phyloP scores from a whole-genome alignment of 2,329 filamentous ascomycete genomes.

The Aspergillus ruber region DNA sequence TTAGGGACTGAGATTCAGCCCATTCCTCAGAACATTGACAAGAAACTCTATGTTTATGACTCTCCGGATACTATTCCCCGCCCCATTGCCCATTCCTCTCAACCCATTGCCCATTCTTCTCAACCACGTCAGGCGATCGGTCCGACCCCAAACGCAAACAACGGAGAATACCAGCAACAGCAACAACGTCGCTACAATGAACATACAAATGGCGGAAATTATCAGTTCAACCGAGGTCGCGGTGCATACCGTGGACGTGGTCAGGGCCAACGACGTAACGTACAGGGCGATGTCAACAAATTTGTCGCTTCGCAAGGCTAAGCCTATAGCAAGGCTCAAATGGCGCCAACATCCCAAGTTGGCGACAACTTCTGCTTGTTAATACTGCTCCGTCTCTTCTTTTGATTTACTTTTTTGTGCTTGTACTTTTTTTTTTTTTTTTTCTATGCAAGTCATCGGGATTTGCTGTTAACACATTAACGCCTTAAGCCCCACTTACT shows the following conservation, averaged over 20 bases:
- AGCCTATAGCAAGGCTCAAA: slow-evolving; percentile 22
- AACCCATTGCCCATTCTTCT: slow-evolving; percentile 50
- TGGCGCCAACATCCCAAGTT: slow-evolving; percentile 24
- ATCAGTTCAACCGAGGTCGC: slow-evolving; percentile 32
- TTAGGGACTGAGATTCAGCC: slow-evolving; percentile 94
- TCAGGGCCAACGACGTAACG: slow-evolving; percentile 36
- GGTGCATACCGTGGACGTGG: slow-evolving; percentile 40
- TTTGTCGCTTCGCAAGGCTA: slow-evolving; percentile 22
- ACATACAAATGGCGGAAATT: slow-evolving; percentile 31
- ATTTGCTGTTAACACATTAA: background rate
- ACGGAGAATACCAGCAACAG: slow-evolving; percentile 20
- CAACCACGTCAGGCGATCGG: slow-evolving; percentile 19
- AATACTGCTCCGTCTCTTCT: background rate
- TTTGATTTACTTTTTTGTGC: background rate
- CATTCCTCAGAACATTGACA: slow-evolving; percentile 92
- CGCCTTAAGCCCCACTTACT: background rate
- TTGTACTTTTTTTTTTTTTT: background rate
- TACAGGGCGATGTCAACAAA: slow-evolving; percentile 26
- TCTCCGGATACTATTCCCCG: slow-evolving; percentile 90
- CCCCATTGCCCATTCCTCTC: slow-evolving; percentile 58
- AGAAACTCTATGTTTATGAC: slow-evolving; percentile 97
- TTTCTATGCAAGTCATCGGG: background rate
- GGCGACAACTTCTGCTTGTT: background rate
- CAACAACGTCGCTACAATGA: slow-evolving; percentile 29
- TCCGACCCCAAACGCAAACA: slow-evolving; percentile 15